Percentiles rank a stretch among this genome's conserved stretches.
Conservation (phyloP, 345 rosid genomes). For the Moringa oleifera region DNA sequence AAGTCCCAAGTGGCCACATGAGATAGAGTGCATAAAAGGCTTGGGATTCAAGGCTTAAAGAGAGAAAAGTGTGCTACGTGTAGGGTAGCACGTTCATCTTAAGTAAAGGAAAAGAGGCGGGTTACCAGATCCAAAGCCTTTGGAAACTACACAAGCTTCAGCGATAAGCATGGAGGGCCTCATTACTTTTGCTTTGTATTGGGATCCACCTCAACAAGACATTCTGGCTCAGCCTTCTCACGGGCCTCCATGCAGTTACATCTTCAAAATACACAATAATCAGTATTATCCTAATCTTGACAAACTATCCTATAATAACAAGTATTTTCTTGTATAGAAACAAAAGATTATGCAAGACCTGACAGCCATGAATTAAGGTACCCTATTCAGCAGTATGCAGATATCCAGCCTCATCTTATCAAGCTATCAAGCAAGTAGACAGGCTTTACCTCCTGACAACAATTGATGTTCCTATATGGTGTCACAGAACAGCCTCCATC, state of each 20-base stretch:
- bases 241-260: slow-evolving; percentile 1
- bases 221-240: slow-evolving; percentile 17
- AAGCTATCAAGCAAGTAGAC: neutral
- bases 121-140: slow-evolving; percentile 27
- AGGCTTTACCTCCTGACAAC: neutral
- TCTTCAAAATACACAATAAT: neutral
- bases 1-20: slow-evolving; percentile 17
- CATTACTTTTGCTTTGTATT: slow-evolving; percentile 21
- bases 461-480: neutral
- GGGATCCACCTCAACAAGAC: slow-evolving; percentile 37
- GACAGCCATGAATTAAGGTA: neutral
- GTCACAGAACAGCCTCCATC: too few species aligned
- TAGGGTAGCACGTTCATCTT: slow-evolving; percentile 18
- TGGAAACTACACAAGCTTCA: slow-evolving; percentile 15
- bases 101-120: slow-evolving; percentile 26
- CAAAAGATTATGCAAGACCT: neutral
- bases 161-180: slow-evolving; percentile 10
- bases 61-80: slow-evolving; percentile 2
- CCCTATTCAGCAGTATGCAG: neutral
- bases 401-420: neutral
- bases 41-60: slow-evolving; percentile 12
- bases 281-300: neutral
- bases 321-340: neutral
- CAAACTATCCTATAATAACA: neutral
- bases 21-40: slow-evolving; percentile 5